Evolutionary conservation across 352 stramenopile species (phyloP), one percentile per base, ranked within the genome.

Genomic region (Phytopythium mirpurense): DNA sequence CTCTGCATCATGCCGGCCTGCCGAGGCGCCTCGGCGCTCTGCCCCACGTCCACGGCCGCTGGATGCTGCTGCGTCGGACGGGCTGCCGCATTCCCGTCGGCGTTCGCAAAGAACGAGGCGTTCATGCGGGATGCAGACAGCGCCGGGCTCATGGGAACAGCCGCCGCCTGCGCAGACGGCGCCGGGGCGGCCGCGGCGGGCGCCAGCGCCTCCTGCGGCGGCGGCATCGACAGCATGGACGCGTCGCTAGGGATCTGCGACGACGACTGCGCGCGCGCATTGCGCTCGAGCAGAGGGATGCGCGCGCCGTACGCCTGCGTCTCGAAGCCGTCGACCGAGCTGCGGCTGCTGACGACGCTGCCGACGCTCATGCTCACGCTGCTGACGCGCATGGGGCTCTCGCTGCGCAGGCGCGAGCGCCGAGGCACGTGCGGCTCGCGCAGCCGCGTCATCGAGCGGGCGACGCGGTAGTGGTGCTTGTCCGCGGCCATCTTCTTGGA

Each of bases 381-480:
- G 27, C 55, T 54, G 45, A 65, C 66, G 12, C 63, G 68, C 9
- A 68, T 52, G 3, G 76, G 72, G 48, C 74, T 85, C 34, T 77
- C 68, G 18, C 70, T 86, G n/a, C 65, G 72, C 61, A 74, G 62
- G 16, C 70, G 57, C n/a, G 54, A 61, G 51, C 60, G 61, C 19
- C 68, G 68, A 16, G 38, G 48, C 8, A 24, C 60, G 7, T 55
- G 61, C 37, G 54, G 35, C 53, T 72, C 63, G 18, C 51, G 61
- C 45, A 73, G 46, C n/a, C 62, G 62, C 41, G 66, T 60, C 66
- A 77, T 72, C 6, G 70, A 83, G 2, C 72, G 61, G 45, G 56
- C 65, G 16, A 31, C 43, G n/a, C 73, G 66, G 37, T 47, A 47
- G 23, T 65, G 59, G 42, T 48, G 42, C 37, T 65, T 49, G n/a